Evolutionary conservation across 2,329 filamentous ascomycete genomes (phyloP), one percentile per base, ranked within the genome.

Genomic region (Trichoderma guizhouense): DNA sequence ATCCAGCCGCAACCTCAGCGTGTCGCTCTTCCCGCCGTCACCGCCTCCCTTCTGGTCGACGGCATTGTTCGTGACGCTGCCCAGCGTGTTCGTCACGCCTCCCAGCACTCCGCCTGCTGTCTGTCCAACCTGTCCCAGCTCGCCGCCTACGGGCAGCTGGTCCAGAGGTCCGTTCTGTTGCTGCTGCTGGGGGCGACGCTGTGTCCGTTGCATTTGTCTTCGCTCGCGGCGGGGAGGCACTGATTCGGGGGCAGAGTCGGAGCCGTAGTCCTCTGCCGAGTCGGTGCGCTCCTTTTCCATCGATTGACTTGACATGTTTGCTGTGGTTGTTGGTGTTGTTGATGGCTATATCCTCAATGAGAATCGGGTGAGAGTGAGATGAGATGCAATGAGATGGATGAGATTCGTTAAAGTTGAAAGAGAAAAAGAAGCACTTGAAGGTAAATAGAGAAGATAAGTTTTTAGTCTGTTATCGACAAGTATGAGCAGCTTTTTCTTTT

Each of bases 1-100:
- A 78, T 96, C 93, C 26, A 96, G 83, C 47, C 90, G 88, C 76
- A 96, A 81, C 79, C 69, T 53, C 69, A 80, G 74, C 51, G 92
- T 91, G 77, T 94, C 91, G 72, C 88, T 85, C 77, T 86, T 84
- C 77, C 86, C 84, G 76, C 81, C 78, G 55, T 79, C 79, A 8
- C 43, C 39, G 36, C 39, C 9, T 39, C 77, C 80, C 24, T 73
- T 78, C 34, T 76, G 78, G 69, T 82, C 78, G 69, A 83, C 76
- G 47, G 81, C 81, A 63, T 78, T 76, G 72, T 80, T 79, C 18
- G 82, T 80, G 15, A 85, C 77, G 74, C 78, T 77, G 70, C 84
- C 84, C 28, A 86, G 79, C 5, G 81, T 79, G 75, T 82, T 81
- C 26, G 82, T 81, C 43, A 82, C 83, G 62, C 81, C 80, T 74